These are phyloP conservation scores for Saccharum officinarum DNA, from an alignment of 176 grass and related monocot genomes.

Conservation along the genomic window DNA sequence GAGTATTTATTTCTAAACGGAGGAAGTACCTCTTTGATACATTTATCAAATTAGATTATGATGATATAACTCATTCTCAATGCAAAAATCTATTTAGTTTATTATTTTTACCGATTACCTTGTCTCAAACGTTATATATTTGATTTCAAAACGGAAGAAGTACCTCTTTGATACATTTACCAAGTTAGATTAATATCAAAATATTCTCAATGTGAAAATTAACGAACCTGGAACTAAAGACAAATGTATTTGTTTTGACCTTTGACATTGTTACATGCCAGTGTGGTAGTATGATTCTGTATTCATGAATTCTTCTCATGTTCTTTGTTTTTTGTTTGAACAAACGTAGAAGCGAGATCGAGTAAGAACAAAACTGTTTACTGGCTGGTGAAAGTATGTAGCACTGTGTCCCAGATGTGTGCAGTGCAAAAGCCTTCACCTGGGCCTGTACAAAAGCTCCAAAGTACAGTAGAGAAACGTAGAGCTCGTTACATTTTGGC, in stretches of 20 bases:
- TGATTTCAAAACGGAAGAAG: background rate
- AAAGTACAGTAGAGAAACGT: constrained; percentile 14
- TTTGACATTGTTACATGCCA: background rate
- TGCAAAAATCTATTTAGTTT: background rate
- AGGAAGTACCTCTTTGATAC: background rate
- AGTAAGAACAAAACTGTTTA: background rate
- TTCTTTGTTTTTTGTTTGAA: background rate
- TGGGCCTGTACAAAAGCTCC: constrained; percentile 13
- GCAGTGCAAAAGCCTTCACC: background rate
- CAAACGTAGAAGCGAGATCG: background rate
- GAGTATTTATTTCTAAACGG: background rate
- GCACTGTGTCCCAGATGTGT: background rate
- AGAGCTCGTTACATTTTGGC: background rate
- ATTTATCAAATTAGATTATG: background rate
- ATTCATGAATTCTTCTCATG: background rate
- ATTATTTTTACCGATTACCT: background rate
- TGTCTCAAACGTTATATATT: background rate
- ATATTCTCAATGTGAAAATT: background rate
- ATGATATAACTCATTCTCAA: background rate
- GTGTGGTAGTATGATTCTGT: background rate
- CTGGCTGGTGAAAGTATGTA: background rate
- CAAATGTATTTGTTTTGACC: background rate
- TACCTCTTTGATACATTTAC: background rate
- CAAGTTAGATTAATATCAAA: background rate
- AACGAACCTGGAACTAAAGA: background rate